Conservation (phyloP, 1,284 basidiomycete species). For the Schizophyllum commune region DNA sequence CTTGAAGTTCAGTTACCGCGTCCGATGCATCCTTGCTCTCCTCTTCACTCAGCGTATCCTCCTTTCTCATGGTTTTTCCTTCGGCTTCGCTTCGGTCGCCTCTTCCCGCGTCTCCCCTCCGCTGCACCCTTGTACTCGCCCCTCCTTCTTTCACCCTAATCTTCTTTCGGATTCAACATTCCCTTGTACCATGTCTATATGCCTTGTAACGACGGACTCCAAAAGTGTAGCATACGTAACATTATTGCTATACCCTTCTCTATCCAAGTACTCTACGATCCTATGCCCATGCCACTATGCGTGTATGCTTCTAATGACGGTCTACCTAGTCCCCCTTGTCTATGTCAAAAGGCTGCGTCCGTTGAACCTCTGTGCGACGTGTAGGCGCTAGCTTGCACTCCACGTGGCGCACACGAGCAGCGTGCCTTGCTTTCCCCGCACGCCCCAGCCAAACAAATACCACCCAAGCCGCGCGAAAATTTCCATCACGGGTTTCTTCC, state of each 20-base stretch:
- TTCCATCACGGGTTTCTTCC: conserved; percentile 11
- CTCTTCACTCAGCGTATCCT: too few species aligned
- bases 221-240: not conserved
- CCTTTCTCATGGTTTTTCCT: too few species aligned
- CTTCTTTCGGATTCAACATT: not conserved
- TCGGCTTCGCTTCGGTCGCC: too few species aligned
- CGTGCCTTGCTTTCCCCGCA: not conserved
- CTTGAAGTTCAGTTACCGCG: not conserved
- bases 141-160: not conserved
- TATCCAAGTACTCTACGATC: not conserved
- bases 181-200: not conserved
- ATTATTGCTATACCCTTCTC: not conserved
- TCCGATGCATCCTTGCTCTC: too few species aligned
- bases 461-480: not conserved
- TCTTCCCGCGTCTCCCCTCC: too few species aligned
- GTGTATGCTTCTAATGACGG: not conserved
- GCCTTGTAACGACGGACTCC: not conserved
- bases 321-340: too few species aligned
- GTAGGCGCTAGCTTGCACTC: too few species aligned
- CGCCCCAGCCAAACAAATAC: not conserved
- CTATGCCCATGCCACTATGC: not conserved
- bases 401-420: too few species aligned
- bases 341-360: too few species aligned
- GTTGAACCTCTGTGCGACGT: too few species aligned
- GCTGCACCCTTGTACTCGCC: too few species aligned